Evolutionary conservation across 2,329 filamentous ascomycete species (phyloP).

Genomic region (Colletotrichum camelliae): DNA sequence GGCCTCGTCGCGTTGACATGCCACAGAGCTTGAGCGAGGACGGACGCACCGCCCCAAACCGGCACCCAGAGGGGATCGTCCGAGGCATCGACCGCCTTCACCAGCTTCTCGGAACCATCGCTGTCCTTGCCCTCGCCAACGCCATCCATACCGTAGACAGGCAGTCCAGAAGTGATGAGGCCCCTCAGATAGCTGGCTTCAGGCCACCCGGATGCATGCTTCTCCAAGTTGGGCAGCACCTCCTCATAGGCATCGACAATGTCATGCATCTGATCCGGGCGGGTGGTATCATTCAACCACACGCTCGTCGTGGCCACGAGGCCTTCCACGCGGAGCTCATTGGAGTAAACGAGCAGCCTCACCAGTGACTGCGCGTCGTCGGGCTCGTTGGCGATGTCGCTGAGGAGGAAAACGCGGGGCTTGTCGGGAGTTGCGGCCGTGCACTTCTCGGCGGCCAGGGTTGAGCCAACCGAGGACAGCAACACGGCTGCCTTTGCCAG

Average conservation of each 20-base stretch:
- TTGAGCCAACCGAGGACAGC: background rate
- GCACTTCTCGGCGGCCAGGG: background rate
- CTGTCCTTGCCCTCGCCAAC: constrained; percentile 32
- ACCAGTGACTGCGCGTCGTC: constrained; percentile 40
- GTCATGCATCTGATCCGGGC: constrained; percentile 36
- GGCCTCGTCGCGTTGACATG: constrained; percentile 38
- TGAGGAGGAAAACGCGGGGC: constrained; percentile 36
- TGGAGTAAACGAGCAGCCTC: constrained; percentile 39
- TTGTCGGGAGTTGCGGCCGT: background rate
- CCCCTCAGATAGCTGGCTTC: background rate
- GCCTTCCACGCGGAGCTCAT: constrained; percentile 41
- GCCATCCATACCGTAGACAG: background rate
- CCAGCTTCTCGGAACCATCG: constrained; percentile 34
- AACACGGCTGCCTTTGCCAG: background rate
- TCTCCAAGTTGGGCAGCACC: constrained; percentile 40
- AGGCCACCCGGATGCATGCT: background rate
- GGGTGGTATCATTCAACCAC: constrained; percentile 37
- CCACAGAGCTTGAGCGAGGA: constrained; percentile 50
- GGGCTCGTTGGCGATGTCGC: constrained; percentile 42
- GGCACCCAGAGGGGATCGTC: constrained; percentile 51
- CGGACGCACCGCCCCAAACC: constrained; percentile 55
- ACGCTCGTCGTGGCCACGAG: constrained; percentile 40
- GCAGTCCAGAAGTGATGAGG: background rate
- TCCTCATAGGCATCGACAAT: constrained; percentile 41
- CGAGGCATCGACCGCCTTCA: constrained; percentile 41